These are phyloP conservation scores for Marasmius sp. DNA, from an alignment of 1,284 basidiomycete species.

Conservation along the genomic window DNA sequence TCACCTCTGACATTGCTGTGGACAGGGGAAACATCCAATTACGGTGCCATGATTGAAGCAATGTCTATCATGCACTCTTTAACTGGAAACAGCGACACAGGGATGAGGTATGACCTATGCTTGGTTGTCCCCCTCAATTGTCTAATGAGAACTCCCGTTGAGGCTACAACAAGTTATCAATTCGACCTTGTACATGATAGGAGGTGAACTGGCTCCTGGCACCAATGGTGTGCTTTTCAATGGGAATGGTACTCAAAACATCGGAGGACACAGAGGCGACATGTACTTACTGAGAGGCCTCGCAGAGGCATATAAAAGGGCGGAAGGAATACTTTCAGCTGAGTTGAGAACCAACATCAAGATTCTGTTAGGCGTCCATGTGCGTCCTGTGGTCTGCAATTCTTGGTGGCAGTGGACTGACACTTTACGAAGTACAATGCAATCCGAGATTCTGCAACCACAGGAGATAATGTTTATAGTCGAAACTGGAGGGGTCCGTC, in stretches of 20 bases:
- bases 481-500: neutral
- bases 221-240: neutral
- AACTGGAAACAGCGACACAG: neutral
- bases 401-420: neutral
- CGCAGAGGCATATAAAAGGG: neutral
- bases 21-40: neutral
- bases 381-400: neutral
- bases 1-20: too few relatives aligned
- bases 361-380: neutral
- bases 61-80: neutral
- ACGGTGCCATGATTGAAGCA: neutral
- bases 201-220: too few relatives aligned
- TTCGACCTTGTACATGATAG: neutral
- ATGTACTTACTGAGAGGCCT: neutral
- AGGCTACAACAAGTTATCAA: neutral
- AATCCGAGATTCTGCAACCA: neutral
- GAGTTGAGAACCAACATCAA: neutral
- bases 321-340: neutral
- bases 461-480: neutral
- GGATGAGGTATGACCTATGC: too few relatives aligned
- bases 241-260: neutral
- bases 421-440: neutral
- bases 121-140: too few relatives aligned
- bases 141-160: neutral
- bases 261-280: neutral